Evolutionary conservation across 257 asterid species (phyloP), one percentile per base, ranked within the genome.

Genomic region (Lantana camara): DNA sequence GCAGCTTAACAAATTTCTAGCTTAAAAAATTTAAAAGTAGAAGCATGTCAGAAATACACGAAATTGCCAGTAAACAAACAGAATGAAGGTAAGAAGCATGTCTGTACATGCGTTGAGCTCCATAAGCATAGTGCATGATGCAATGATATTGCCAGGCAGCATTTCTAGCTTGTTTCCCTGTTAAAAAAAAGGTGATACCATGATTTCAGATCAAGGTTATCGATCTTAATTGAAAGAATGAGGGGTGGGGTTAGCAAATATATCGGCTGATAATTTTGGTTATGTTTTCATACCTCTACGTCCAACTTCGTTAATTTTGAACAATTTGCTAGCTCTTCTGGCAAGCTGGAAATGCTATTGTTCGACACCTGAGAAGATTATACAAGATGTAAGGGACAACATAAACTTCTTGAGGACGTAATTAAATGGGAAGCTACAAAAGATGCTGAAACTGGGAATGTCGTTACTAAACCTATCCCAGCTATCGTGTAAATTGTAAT

Each of bases 41-140:
- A 65, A 68, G 71, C 24, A 27, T 58, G 67, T 64, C 49, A 77
- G 69, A 62, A 61, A 57, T 57, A n/a, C 22, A 72, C 47, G 61
- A 50, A 69, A 52, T 56, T 22, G 15, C 63, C 64, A 50, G 34
- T 42, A 64, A 52, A 75, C 42, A 65, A n/a, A 64, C 51, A 59
- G 48, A 69, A 17, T 56, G 52, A 63, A 68, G 48, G 13, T 14
- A 66, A 66, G 61, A 45, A 63, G 52, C 44, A 46, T 53, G 63
- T 57, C 34, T 48, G 73, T 93, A 93, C 99, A 86, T 74, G 97
- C 99, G 67, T 90, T 87, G 67, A 93, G 86, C 75, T 93, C 99
- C 58, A 76, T 84, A 72, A 93, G 95, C 88, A 72, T 74, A 32
- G 80, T 76, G 82, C 96, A 90, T 52, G 96, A 85, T 66, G 95